Evolutionary conservation across 371 early-diverging fungal genomes (phyloP), one percentile per base, ranked within the genome.

Genomic region (Cokeromyces recurvatus): DNA sequence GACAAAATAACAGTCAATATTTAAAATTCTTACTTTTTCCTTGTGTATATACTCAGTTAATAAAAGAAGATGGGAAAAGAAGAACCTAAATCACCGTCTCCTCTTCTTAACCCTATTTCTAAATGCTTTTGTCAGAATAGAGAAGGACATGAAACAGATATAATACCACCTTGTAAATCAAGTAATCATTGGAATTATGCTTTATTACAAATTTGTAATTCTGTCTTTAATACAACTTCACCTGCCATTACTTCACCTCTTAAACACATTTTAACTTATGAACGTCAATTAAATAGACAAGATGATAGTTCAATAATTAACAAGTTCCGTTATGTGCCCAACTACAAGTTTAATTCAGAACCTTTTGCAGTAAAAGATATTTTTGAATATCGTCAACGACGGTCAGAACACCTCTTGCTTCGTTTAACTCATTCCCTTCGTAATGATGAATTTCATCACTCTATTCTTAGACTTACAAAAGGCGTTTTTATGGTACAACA

Each of bases 401-500:
- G 70, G 0, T 65, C 70, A 1, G 70, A 70, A 21, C 62, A 62
- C 22, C 23, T 70, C 3, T 19, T 70, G 1, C 14, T 53, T 20
- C 60, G 66, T 1, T 41, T 70, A 38, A 16, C 51, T 3, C 46
- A 63, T 2, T 48, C 51, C 19, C 21, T 45, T 16, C 11, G 15
- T 7, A 43, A 51, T 25, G 24, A 38, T 12, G 32, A 43, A 12
- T 16, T 23, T 2, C 46, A 35, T 12, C 43, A 53, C 5, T 44
- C 54, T 4, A 29, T 63, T 8, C 43, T 61, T 0, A 49, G 64
- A 5, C 34, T 70, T 5, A 44, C 60, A 10, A 52, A 43, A 24
- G 70, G 70, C 4, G 55, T 57, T 3, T 70, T 66, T 46, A 36
- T 69, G 14, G 52, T 52, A 3, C 62, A 55, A 2, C 55, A 69